Conservation (phyloP, 1,139 yeast genomes). For the Sugiyamaella japonica region DNA sequence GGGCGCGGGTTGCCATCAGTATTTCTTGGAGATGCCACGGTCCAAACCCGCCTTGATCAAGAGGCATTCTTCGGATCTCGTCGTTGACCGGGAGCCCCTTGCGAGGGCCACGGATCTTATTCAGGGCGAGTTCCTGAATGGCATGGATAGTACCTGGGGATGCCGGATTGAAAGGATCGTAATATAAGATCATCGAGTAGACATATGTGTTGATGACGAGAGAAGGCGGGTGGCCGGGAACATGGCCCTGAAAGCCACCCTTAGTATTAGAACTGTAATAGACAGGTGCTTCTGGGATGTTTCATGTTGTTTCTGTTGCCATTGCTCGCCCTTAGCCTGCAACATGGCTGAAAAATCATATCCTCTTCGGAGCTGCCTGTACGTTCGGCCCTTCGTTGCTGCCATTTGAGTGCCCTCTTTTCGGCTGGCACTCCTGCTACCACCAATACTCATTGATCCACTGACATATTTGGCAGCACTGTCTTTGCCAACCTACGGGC, state of each 20-base stretch:
- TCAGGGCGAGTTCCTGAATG: neutral
- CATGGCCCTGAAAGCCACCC: slow-evolving; percentile 36
- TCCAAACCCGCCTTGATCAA: neutral
- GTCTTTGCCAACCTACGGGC: slow-evolving; percentile 72
- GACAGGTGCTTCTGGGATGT: slow-evolving; percentile 56
- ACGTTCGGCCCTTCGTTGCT: slow-evolving; percentile 26
- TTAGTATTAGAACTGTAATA: slow-evolving; percentile 32
- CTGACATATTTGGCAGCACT: slow-evolving; percentile 69
- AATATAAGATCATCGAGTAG: neutral
- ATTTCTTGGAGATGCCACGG: neutral
- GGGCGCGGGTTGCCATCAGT: neutral
- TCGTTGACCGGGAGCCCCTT: neutral
- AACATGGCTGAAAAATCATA: slow-evolving; percentile 85
- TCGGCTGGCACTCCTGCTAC: slow-evolving; percentile 33
- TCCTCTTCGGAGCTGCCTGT: slow-evolving; percentile 70
- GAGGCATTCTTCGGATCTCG: neutral
- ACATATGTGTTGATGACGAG: neutral
- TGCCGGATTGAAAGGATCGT: neutral
- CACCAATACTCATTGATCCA: slow-evolving; percentile 45
- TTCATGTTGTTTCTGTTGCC: slow-evolving; percentile 92
- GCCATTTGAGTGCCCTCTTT: slow-evolving; percentile 32
- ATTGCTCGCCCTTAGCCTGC: slow-evolving; percentile 85
- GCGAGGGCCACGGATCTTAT: neutral
- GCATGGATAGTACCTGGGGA: neutral
- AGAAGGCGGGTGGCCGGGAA: slow-evolving; percentile 80